Conservation (phyloP, 257 asterid genomes). For the Ilex aquifolium region DNA sequence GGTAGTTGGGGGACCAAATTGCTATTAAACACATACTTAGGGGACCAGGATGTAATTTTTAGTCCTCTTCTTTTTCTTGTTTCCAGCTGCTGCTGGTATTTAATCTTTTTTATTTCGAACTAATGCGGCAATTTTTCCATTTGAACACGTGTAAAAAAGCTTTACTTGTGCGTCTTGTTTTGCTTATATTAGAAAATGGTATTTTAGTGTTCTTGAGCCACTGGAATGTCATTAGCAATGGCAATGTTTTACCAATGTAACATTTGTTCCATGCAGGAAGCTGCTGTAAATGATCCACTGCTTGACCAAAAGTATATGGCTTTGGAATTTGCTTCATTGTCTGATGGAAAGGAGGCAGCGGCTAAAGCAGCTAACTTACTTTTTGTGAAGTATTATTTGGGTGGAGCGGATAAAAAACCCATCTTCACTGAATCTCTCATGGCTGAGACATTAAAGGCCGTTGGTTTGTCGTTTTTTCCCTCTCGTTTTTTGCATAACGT, state of each 20-base stretch:
- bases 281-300: constrained; percentile 21
- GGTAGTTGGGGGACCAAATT: no score
- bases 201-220: background rate
- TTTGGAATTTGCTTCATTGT: constrained; percentile 63
- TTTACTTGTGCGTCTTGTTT: background rate
- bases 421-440: constrained; percentile 66
- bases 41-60: no score
- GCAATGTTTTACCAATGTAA: constrained; percentile 14
- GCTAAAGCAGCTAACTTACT: constrained; percentile 74
- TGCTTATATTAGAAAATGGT: background rate
- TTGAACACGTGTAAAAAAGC: background rate
- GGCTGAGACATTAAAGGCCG: constrained; percentile 56
- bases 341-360: constrained; percentile 83
- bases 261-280: constrained; percentile 29
- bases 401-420: constrained; percentile 29
- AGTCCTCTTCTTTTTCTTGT: no score
- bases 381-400: constrained; percentile 46
- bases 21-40: no score
- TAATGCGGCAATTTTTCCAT: no score
- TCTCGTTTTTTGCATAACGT: background rate
- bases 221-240: constrained; percentile 8
- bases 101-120: no score
- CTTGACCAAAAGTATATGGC: constrained; percentile 35
- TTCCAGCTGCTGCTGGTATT: no score
- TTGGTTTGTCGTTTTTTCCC: constrained; percentile 42